Evolutionary conservation across 768 basidiomycete species (phyloP), one percentile per base, ranked within the genome.

Genomic region (Kwoniella sp.): DNA sequence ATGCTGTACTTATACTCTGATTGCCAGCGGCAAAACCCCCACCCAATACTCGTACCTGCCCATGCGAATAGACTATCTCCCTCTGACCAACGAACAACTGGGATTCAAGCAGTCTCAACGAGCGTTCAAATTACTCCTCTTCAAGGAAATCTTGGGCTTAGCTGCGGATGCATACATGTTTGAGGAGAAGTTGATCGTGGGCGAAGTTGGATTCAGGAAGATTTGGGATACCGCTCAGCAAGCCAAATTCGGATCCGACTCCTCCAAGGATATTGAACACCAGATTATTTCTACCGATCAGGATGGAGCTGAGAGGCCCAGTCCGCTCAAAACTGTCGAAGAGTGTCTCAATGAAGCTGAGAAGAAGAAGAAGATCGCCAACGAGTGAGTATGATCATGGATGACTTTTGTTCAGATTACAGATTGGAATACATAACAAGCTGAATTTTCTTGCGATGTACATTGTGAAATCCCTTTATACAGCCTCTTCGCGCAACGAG

Each of bases 311-410:
- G 40, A 44, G 40, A 44, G 40, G 40, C 8, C 7, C 8, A 44
- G 40, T 19, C 40, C 40, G 40, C 40, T 44, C 10, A 44, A 44
- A 15, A 44, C 40, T 4, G 40, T 44, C 40, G 40, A 44, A 9
- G 40, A 44, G 17, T 44, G 40, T 44, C 40, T 44, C 17, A 4
- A 9, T 9, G 40, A 44, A 19, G 40, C 40, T 44, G 40, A 44
- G 40, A 44, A 44, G 40, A 44, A 19, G 40, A 44, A 44, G 40
- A 9, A 44, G 40, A 19, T 44, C 17, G 40, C 40, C 40, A 44
- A 44, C 17, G 40, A 44, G 40, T 44, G 40, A 44, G 40, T 44
- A n/a, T n/a, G n/a, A n/a, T n/a, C n/a, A n/a, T n/a, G n/a, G n/a
- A n/a, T n/a, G n/a, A n/a, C n/a, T n/a, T n/a, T n/a, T n/a, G n/a